phyloP scores from a whole-genome alignment of 345 rosid species.

The Clausena lansium region DNA sequence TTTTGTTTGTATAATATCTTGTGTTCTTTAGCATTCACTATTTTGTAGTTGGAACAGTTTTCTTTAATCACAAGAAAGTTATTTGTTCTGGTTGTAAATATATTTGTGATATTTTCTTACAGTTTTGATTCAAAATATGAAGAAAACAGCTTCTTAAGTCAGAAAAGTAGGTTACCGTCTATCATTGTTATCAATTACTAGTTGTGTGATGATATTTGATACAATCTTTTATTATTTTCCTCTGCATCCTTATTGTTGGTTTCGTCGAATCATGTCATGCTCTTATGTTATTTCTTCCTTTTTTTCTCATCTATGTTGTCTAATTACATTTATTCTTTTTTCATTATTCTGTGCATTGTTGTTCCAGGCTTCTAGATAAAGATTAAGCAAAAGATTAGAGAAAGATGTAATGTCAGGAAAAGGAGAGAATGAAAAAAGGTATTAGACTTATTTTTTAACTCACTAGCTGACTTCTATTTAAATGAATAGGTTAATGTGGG shows the following conservation, averaged over 20 bases:
- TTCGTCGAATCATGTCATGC: constrained; percentile 1
- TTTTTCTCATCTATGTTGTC: not conserved
- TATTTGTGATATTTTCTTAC: constrained; percentile 12
- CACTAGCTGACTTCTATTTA: not conserved
- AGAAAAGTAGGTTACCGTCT: constrained; percentile 7
- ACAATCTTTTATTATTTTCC: too few species aligned
- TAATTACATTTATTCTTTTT: not conserved
- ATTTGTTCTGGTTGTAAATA: not conserved
- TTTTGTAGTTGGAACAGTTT: not conserved
- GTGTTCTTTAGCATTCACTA: not conserved
- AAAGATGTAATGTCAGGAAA: not conserved
- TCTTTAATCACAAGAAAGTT: not conserved
- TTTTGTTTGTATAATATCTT: not conserved
- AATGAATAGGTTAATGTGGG: not conserved
- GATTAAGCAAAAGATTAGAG: not conserved
- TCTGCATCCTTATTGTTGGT: too few species aligned
- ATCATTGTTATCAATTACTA: too few species aligned
- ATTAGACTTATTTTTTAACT: not conserved
- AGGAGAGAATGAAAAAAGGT: not conserved
- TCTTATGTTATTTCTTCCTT: constrained; percentile 15
- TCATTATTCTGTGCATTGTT: not conserved
- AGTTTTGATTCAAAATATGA: too few species aligned
- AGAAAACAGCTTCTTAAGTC: constrained; percentile 27
- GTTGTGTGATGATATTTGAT: too few species aligned
- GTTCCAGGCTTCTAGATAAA: too few species aligned